A percentile compares a stretch with the other conserved stretches of the same genome.
Evolutionary conservation across 306 rosid genomes (phyloP).

Genomic region (Quercus agrifolia): DNA sequence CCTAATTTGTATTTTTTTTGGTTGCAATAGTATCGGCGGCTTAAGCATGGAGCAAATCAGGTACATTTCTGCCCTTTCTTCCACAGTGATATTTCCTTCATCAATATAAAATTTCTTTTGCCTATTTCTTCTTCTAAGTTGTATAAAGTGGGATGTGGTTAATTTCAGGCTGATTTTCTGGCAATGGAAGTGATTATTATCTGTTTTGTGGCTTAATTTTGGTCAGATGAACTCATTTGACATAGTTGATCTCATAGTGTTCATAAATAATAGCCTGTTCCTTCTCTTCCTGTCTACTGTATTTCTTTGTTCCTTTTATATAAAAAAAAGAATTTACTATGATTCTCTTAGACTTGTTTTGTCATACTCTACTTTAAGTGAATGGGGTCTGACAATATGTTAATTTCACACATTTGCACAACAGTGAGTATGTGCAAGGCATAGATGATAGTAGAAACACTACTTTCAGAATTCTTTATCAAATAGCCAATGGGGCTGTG

Average conservation of each 20-base stretch:
- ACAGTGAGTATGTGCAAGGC: background rate
- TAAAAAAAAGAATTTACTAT: background rate
- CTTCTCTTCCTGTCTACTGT: background rate
- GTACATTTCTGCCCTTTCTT: slow-evolving; percentile 30
- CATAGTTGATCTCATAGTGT: background rate
- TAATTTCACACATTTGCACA: background rate
- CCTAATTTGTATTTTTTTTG: slow-evolving; percentile 19
- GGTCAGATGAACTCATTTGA: background rate
- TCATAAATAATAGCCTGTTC: background rate
- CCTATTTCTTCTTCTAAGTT: background rate
- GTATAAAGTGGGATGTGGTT: background rate
- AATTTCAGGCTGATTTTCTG: background rate
- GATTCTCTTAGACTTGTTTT: background rate
- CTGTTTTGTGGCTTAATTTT: background rate
- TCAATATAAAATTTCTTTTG: background rate
- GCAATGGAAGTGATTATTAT: background rate
- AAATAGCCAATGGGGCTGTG: background rate
- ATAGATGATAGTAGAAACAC: background rate
- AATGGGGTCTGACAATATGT: background rate
- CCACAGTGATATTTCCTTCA: background rate
- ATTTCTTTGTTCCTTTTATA: background rate
- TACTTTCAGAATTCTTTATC: slow-evolving; percentile 6
- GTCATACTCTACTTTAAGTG: background rate
- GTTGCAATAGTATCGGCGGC: slow-evolving; percentile 87
- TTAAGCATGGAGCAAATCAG: slow-evolving; percentile 94